These are phyloP conservation scores for Hibiscus tridactylites DNA, from an alignment of 345 rosid species.

Conservation along the genomic window DNA sequence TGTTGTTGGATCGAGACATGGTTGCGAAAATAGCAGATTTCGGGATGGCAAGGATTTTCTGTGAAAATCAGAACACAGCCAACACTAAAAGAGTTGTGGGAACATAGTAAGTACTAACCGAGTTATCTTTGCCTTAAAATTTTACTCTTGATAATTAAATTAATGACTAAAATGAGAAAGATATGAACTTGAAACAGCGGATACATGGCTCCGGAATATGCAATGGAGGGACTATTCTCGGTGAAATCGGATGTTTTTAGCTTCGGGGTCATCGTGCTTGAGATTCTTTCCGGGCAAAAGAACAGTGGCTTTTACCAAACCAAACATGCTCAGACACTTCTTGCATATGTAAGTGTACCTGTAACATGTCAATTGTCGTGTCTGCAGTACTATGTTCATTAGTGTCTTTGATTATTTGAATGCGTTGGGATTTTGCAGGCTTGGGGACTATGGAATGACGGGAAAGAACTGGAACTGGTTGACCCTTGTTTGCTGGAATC, in stretches of 20 bases:
- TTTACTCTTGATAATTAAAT: neutral
- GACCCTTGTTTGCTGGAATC: conserved; percentile 27
- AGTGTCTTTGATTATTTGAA: neutral
- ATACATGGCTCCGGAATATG: conserved; percentile 38
- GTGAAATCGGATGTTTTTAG: conserved; percentile 46
- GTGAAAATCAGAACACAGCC: conserved; percentile 16
- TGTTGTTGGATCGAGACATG: conserved; percentile 21
- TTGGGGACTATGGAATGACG: conserved; percentile 41
- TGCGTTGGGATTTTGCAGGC: conserved; percentile 13
- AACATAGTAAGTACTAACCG: conserved; percentile 29
- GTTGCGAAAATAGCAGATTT: conserved; percentile 32
- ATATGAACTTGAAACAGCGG: conserved; percentile 18
- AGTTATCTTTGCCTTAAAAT: neutral
- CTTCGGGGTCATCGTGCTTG: conserved; percentile 39
- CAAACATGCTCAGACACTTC: conserved; percentile 19
- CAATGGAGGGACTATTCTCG: conserved; percentile 37
- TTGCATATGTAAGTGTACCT: conserved; percentile 18
- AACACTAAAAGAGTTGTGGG: conserved; percentile 36
- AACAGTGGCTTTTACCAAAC: conserved; percentile 10
- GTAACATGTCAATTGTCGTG: neutral
- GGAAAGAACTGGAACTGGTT: conserved; percentile 29
- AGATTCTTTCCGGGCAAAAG: conserved; percentile 17
- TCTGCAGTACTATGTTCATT: neutral
- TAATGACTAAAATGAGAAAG: no score
- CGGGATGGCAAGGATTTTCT: conserved; percentile 27